These are phyloP conservation scores for Acaromyces ingoldii DNA, from an alignment of 1,284 basidiomycete genomes.

Conservation along the genomic window DNA sequence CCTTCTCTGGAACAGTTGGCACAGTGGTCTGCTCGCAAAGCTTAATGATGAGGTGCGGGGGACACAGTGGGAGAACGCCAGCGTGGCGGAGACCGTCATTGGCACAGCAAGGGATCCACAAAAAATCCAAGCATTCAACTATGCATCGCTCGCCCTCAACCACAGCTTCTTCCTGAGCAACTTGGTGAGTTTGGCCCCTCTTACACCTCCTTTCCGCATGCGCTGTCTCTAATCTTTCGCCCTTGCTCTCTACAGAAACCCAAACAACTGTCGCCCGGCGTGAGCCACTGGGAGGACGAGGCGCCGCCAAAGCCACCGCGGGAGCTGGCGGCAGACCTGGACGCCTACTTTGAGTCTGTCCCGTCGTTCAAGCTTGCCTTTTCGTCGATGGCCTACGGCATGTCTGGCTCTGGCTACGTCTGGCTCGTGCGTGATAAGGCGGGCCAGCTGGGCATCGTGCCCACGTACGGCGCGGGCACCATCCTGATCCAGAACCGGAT, in stretches of 20 bases:
- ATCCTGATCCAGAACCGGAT: slow-evolving; percentile 62
- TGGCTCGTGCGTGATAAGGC: slow-evolving; percentile 73
- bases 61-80: slow-evolving; percentile 61
- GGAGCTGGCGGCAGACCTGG: slow-evolving; percentile 56
- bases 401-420: slow-evolving; percentile 73
- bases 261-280: background rate
- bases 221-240: background rate
- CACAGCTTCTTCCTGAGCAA: slow-evolving; percentile 88
- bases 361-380: slow-evolving; percentile 70
- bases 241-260: background rate
- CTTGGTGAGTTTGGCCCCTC: slow-evolving; percentile 60
- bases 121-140: slow-evolving; percentile 75
- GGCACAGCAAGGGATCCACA: slow-evolving; percentile 63
- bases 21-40: slow-evolving; percentile 38
- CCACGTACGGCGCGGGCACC: slow-evolving; percentile 85
- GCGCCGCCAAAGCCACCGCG: background rate
- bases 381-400: slow-evolving; percentile 69
- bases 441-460: slow-evolving; percentile 65
- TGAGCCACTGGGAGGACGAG: background rate
- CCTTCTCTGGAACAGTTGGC: slow-evolving; percentile 42
- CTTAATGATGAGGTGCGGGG: slow-evolving; percentile 54
- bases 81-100: slow-evolving; percentile 71
- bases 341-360: slow-evolving; percentile 62
- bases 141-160: slow-evolving; percentile 86
- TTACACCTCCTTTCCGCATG: background rate